Percentiles rank a stretch among this genome's conserved stretches.
Conservation (phyloP, 2,329 filamentous ascomycete species). For the Aspergillus alliaceus region DNA sequence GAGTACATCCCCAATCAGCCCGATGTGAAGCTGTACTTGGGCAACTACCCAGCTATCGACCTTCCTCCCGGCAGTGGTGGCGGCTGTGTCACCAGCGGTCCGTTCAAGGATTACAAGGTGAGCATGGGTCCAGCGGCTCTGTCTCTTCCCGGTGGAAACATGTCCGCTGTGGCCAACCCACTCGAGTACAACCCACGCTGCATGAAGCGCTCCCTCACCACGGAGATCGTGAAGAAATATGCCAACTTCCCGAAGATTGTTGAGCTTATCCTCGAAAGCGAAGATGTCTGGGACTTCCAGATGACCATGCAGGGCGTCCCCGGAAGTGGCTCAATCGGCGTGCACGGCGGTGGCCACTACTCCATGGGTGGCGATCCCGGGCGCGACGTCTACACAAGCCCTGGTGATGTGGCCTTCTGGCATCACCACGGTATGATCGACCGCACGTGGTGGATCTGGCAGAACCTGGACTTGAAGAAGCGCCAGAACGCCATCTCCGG, state of each 20-base stretch:
- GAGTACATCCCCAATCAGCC: conserved; percentile 29
- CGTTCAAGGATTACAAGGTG: conserved; percentile 15
- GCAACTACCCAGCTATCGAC: conserved; percentile 36
- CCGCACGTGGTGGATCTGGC: conserved; percentile 53
- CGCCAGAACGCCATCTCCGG: conserved; percentile 41
- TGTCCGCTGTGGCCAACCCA: conserved; percentile 7
- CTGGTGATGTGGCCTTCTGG: conserved; percentile 50
- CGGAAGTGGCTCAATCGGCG: conserved; percentile 34
- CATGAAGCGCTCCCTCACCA: conserved; percentile 27
- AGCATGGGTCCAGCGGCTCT: conserved; percentile 10
- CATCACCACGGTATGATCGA: conserved; percentile 52
- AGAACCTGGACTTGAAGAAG: conserved; percentile 43
- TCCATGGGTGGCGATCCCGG: conserved; percentile 48
- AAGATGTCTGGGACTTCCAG: conserved; percentile 35
- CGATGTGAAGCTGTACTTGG: conserved; percentile 19
- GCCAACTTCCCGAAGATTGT: conserved; percentile 25
- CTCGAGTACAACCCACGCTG: conserved; percentile 32
- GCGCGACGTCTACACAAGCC: conserved; percentile 47
- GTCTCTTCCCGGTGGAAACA: conserved; percentile 8
- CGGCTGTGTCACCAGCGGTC: conserved; percentile 16
- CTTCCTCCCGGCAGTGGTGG: conserved; percentile 37
- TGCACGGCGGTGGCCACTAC: conserved; percentile 51
- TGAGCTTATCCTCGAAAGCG: conserved; percentile 18
- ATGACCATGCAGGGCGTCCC: conserved; percentile 40
- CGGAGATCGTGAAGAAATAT: conserved; percentile 17